Conservation (phyloP, 805 yeast species). For the Komagataella mondaviorum region DNA sequence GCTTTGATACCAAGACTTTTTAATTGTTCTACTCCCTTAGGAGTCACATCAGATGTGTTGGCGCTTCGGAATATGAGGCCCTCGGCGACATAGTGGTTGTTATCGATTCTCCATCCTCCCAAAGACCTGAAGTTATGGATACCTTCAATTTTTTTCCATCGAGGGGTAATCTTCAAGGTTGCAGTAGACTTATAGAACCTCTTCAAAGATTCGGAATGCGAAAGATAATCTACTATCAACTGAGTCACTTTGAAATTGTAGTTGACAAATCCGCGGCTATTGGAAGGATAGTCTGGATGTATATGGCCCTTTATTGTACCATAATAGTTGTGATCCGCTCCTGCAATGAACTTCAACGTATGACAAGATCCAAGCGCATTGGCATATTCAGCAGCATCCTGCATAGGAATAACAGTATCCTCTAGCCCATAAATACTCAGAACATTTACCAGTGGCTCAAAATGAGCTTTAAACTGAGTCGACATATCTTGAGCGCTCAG, state of each 20-base stretch:
- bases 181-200: conserved; percentile 31
- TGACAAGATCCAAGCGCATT: conserved; percentile 47
- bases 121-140: conserved; percentile 64
- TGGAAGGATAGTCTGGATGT: conserved; percentile 25
- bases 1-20: conserved; percentile 31
- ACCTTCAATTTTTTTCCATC: conserved; percentile 58
- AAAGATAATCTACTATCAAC: conserved; percentile 29
- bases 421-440: conserved; percentile 58
- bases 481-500: conserved; percentile 34
- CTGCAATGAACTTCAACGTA: conserved; percentile 38
- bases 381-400: conserved; percentile 47
- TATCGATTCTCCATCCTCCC: conserved; percentile 55
- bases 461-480: conserved; percentile 24
- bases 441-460: conserved; percentile 27
- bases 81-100: conserved; percentile 30
- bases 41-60: conserved; percentile 36
- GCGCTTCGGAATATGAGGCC: conserved; percentile 54
- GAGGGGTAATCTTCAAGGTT: conserved; percentile 24
- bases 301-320: conserved; percentile 28
- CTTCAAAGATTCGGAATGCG: conserved; percentile 28
- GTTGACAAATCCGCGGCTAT: conserved; percentile 34
- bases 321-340: conserved; percentile 75
- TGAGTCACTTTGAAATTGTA: conserved; percentile 42
- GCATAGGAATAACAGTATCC: conserved; percentile 53
- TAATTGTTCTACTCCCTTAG: conserved; percentile 28